Conservation (phyloP, 805 yeast species). For the Priceomyces melissophilus region DNA sequence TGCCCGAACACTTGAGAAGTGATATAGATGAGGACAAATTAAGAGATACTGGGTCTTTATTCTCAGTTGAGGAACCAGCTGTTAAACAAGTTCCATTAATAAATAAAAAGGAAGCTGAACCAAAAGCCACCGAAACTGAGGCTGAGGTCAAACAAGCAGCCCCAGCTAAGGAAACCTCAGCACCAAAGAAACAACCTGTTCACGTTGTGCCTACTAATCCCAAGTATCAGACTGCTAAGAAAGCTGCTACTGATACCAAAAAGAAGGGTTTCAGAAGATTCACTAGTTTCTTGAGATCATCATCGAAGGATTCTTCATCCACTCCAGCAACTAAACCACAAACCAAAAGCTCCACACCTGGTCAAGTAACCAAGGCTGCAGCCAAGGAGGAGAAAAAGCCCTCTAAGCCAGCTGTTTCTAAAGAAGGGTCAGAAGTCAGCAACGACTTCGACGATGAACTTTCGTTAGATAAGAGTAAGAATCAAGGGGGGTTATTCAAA, state of each 20-base stretch:
- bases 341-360: neutral
- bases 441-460: conserved; percentile 26
- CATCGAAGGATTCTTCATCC: conserved; percentile 2
- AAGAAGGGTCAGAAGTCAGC: conserved; percentile 4
- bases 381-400: conserved; percentile 3
- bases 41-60: conserved; percentile 38
- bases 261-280: conserved; percentile 18
- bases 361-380: neutral
- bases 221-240: conserved; percentile 1
- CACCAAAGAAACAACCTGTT: no score
- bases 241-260: conserved; percentile 8
- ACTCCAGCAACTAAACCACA: neutral
- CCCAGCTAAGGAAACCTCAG: neutral
- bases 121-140: conserved; percentile 2
- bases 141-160: neutral
- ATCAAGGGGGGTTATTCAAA: conserved; percentile 38
- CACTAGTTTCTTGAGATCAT: conserved; percentile 12
- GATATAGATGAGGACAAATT: conserved; percentile 33
- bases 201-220: no score
- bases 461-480: conserved; percentile 23
- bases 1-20: conserved; percentile 50
- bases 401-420: conserved; percentile 1
- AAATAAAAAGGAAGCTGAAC: conserved; percentile 9
- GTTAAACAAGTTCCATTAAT: conserved; percentile 14
- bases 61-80: conserved; percentile 27